Evolutionary conservation across 306 rosid genomes (phyloP).

Genomic region (Acacia crassicarpa): DNA sequence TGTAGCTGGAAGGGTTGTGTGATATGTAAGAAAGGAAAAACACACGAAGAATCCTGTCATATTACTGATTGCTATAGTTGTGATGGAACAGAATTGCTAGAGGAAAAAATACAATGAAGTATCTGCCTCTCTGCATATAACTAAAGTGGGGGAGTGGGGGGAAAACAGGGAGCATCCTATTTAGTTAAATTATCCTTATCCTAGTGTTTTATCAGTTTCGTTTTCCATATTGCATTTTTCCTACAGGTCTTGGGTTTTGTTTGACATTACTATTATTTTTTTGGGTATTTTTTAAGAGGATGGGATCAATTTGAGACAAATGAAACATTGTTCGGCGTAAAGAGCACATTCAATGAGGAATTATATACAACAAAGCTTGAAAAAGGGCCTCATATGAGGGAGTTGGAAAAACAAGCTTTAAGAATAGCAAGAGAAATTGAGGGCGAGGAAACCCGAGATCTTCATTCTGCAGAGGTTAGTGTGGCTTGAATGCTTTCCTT

Average conservation of each 20-base stretch:
- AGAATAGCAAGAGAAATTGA: conserved; percentile 94
- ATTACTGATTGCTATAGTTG: not conserved
- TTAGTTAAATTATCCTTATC: not conserved
- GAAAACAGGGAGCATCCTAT: not conserved
- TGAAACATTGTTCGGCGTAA: conserved; percentile 83
- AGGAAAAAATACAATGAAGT: not conserved
- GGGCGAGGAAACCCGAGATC: conserved; percentile 92
- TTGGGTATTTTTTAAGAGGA: conserved; percentile 46
- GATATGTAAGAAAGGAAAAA: not conserved
- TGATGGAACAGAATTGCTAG: not conserved
- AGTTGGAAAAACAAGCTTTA: conserved; percentile 72
- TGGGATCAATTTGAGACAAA: conserved; percentile 97
- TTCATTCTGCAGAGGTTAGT: conserved; percentile 90
- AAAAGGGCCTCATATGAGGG: conserved; percentile 77
- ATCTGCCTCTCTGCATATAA: not conserved
- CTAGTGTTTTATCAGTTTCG: not conserved
- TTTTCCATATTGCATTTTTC: conserved; percentile 17
- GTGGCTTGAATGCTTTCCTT: conserved; percentile 19
- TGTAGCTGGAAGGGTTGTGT: not conserved
- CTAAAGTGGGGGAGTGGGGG: not conserved
- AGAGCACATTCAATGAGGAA: conserved; percentile 89
- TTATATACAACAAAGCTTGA: conserved; percentile 93
- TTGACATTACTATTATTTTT: not conserved
- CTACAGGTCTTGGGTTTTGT: conserved; percentile 9
- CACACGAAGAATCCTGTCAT: not conserved